Evolutionary conservation across 2,329 filamentous ascomycete genomes (phyloP).

Genomic region (Myriosclerotinia curreyana): DNA sequence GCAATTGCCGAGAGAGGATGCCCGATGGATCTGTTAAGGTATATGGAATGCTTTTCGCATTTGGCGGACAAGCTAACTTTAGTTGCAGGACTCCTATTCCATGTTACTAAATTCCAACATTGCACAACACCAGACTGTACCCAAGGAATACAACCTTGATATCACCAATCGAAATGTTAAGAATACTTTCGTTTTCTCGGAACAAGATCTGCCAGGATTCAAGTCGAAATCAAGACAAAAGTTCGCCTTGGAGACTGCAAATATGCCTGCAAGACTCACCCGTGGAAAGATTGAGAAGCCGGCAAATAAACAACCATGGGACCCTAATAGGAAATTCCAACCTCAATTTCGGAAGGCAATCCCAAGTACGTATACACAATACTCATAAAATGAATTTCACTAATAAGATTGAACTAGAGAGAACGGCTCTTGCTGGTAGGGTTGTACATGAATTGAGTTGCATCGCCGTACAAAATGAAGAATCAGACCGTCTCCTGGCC

Average conservation of each 20-base stretch:
- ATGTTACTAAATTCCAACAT: conserved; percentile 67
- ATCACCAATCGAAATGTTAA: conserved; percentile 64
- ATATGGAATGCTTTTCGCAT: conserved; percentile 20
- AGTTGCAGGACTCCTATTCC: conserved; percentile 47
- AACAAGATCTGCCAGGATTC: conserved; percentile 85
- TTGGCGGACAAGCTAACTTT: conserved; percentile 23
- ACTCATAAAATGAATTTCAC: not conserved
- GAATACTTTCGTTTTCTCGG: conserved; percentile 90
- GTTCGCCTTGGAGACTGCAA: conserved; percentile 54
- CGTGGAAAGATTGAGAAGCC: conserved; percentile 46
- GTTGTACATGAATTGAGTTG: conserved; percentile 75
- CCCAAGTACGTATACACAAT: conserved; percentile 54
- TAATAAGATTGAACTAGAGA: conserved; percentile 51
- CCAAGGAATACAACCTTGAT: conserved; percentile 83
- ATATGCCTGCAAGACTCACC: conserved; percentile 56
- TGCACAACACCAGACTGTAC: conserved; percentile 68
- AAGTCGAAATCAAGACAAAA: conserved; percentile 56
- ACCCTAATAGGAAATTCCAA: conserved; percentile 52
- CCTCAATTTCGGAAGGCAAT: conserved; percentile 70
- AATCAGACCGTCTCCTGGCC: conserved; percentile 61
- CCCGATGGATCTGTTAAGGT: conserved; percentile 50
- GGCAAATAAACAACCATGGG: conserved; percentile 43
- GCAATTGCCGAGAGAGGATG: conserved; percentile 46
- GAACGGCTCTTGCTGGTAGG: conserved; percentile 70
- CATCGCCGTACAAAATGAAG: conserved; percentile 67